These are phyloP conservation scores for Suhomyces ambrosiae DNA, from an alignment of 1,139 yeast species.

Conservation along the genomic window DNA sequence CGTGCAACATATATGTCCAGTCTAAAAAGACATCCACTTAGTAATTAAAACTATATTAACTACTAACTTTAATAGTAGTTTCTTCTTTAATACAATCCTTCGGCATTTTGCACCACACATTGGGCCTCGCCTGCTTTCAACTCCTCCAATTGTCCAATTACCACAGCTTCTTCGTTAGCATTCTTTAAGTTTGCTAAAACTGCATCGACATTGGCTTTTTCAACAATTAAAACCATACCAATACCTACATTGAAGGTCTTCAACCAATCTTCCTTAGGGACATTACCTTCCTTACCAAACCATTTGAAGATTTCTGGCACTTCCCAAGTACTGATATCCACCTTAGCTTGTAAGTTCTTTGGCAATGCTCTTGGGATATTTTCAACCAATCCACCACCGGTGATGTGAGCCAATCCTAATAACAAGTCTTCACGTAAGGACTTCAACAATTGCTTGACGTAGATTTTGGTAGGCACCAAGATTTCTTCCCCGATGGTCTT, in stretches of 20 bases:
- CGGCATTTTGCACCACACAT: conserved; percentile 68
- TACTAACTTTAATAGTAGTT: too few species aligned
- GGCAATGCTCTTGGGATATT: conserved; percentile 96
- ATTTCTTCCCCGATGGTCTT: conserved; percentile 84
- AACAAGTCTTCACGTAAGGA: conserved; percentile 67
- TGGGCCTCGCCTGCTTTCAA: conserved; percentile 57
- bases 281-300: conserved; percentile 90
- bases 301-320: conserved; percentile 90
- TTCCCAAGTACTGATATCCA: conserved; percentile 80
- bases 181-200: conserved; percentile 56
- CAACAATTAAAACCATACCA: conserved; percentile 93
- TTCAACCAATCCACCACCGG: conserved; percentile 98
- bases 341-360: conserved; percentile 69
- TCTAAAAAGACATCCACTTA: too few species aligned
- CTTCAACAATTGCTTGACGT: conserved; percentile 86
- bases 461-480: conserved; percentile 88
- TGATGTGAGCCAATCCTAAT: conserved; percentile 92
- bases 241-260: conserved; percentile 95
- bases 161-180: conserved; percentile 76
- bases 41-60: too few species aligned
- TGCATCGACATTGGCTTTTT: conserved; percentile 58
- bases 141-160: conserved; percentile 72
- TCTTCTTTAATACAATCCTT: conserved; percentile 59
- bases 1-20: too few species aligned
- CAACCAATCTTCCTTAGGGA: conserved; percentile 79